Percentiles rank a stretch among this genome's conserved stretches.
Conservation (phyloP, 2,329 filamentous ascomycete species). For the Fusarium tanahbumbuense region DNA sequence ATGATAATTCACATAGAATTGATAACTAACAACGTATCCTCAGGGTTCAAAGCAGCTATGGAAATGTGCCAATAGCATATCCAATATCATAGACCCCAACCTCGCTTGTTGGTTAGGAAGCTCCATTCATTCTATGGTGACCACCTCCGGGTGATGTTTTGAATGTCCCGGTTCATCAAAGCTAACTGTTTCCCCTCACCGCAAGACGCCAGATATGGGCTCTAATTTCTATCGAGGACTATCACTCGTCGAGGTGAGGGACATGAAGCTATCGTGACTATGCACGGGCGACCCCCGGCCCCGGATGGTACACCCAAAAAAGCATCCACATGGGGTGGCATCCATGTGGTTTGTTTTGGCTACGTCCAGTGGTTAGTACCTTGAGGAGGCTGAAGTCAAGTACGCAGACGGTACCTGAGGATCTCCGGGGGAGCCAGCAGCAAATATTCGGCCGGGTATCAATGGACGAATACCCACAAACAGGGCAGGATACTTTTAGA, state of each 20-base stretch:
- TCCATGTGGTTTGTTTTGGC: slow-evolving; percentile 14
- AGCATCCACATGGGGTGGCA: slow-evolving; percentile 22
- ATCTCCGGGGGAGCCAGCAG: slow-evolving; percentile 29
- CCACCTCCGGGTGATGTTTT: slow-evolving; percentile 23
- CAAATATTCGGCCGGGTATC: slow-evolving; percentile 40
- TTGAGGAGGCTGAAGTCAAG: slow-evolving; percentile 12
- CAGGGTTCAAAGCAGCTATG: slow-evolving; percentile 4
- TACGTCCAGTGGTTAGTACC: slow-evolving; percentile 8
- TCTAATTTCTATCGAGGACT: slow-evolving; percentile 25
- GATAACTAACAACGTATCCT: slow-evolving; percentile 15
- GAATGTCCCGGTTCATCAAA: slow-evolving; percentile 27
- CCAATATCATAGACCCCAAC: neutral
- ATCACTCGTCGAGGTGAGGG: slow-evolving; percentile 31
- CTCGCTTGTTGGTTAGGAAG: slow-evolving; percentile 1
- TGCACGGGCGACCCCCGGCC: slow-evolving; percentile 44
- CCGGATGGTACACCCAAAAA: slow-evolving; percentile 25
- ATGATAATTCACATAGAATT: slow-evolving; percentile 21
- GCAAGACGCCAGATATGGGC: slow-evolving; percentile 37
- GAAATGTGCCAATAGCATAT: slow-evolving; percentile 1
- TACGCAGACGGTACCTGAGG: slow-evolving; percentile 31
- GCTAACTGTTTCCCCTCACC: slow-evolving; percentile 30
- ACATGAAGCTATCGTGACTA: slow-evolving; percentile 46
- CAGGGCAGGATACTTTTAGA: slow-evolving; percentile 19
- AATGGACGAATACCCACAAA: slow-evolving; percentile 21
- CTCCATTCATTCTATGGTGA: slow-evolving; percentile 14